Conservation (phyloP, 805 yeast genomes). For the Priceomyces castillae region DNA sequence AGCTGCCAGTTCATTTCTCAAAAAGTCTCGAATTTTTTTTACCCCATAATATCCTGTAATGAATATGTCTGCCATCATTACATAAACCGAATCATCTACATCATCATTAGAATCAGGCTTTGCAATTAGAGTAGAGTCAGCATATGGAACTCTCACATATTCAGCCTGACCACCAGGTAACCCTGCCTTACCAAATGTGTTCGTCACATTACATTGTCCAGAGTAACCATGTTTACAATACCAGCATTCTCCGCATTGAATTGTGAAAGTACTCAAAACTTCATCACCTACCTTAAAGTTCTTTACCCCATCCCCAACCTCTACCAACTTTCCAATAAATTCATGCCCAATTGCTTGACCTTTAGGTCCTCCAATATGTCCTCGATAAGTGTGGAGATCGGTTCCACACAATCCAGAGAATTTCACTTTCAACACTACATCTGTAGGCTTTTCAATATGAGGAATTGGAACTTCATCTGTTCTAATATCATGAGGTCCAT, state of each 20-base stretch:
- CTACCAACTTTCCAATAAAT: constrained; percentile 43
- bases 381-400: constrained; percentile 54
- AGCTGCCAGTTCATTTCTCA: constrained; percentile 27
- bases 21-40: constrained; percentile 44
- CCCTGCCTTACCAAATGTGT: constrained; percentile 56
- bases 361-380: constrained; percentile 42
- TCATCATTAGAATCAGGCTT: constrained; percentile 31
- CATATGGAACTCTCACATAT: constrained; percentile 56
- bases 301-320: constrained; percentile 30
- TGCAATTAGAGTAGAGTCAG: constrained; percentile 47
- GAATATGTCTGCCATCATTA: constrained; percentile 63
- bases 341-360: constrained; percentile 52
- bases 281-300: constrained; percentile 45
- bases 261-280: constrained; percentile 49
- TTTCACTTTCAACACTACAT: constrained; percentile 47
- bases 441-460: constrained; percentile 30
- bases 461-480: constrained; percentile 43
- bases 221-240: constrained; percentile 54
- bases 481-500: constrained; percentile 41
- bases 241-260: constrained; percentile 61
- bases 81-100: constrained; percentile 44
- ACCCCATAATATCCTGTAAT: constrained; percentile 63
- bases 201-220: constrained; percentile 52
- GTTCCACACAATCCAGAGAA: constrained; percentile 55
- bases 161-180: constrained; percentile 65